Percentiles rank a stretch among this genome's conserved stretches.
phyloP scores from a whole-genome alignment of 768 basidiomycete genomes.

The Pisolithus microcarpus region DNA sequence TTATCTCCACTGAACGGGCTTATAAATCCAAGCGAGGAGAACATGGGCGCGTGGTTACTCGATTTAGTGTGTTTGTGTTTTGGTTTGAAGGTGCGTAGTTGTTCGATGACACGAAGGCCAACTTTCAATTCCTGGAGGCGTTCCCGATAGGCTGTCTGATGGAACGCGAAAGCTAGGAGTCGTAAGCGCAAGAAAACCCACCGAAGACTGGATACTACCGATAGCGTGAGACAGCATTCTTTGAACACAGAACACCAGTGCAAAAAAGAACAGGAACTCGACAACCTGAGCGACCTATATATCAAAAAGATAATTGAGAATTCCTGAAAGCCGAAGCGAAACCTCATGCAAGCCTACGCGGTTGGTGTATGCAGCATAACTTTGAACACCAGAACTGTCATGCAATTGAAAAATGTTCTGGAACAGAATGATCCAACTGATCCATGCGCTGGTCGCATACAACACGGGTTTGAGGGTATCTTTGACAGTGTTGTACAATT shows the following conservation, averaged over 20 bases:
- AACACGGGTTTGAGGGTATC: slow-evolving; percentile 63
- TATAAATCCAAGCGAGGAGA: slow-evolving; percentile 22
- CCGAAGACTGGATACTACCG: slow-evolving; percentile 21
- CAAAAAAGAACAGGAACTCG: slow-evolving; percentile 71
- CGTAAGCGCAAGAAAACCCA: neutral
- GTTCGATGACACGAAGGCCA: slow-evolving; percentile 55
- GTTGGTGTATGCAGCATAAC: slow-evolving; percentile 55
- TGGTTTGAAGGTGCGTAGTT: slow-evolving; percentile 60
- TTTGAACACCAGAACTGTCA: slow-evolving; percentile 30
- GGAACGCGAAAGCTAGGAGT: slow-evolving; percentile 58
- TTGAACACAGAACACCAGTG: slow-evolving; percentile 54
- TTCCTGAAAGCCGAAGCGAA: neutral
- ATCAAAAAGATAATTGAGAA: neutral
- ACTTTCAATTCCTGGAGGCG: slow-evolving; percentile 53
- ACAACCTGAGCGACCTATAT: slow-evolving; percentile 52
- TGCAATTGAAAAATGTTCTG: slow-evolving; percentile 55
- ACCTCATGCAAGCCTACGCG: slow-evolving; percentile 33
- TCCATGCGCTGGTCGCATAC: slow-evolving; percentile 65
- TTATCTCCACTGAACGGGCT: slow-evolving; percentile 38
- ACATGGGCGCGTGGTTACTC: slow-evolving; percentile 39
- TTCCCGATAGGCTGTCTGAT: slow-evolving; percentile 69
- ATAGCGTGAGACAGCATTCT: slow-evolving; percentile 66
- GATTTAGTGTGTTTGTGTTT: slow-evolving; percentile 26
- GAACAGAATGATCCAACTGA: slow-evolving; percentile 74
- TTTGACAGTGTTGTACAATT: slow-evolving; percentile 65